Evolutionary conservation across 805 yeast genomes (phyloP), one percentile per base, ranked within the genome.

Genomic region (Cyberlindnera misumaiensis): DNA sequence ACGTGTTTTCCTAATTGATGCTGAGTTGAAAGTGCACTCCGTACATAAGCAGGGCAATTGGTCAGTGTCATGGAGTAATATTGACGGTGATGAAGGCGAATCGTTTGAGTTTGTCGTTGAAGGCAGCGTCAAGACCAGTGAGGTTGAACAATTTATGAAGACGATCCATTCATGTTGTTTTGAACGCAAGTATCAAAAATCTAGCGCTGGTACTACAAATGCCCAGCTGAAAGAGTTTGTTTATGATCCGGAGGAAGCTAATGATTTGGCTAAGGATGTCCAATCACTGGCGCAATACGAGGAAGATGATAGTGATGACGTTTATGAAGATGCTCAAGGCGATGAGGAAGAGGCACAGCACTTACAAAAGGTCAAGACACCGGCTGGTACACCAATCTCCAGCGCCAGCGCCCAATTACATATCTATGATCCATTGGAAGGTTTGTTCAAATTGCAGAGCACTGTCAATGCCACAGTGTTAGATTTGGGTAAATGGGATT

Each of bases 61-160:
- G 29, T 76, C 80, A 2, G 71, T 90, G 20, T 67, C 81, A 0
- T 90, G 97, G 97, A 68, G 64, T 11, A 96, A 93, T 57, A 55
- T 77, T 28, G 78, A 77, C 32, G 96, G 96, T n/a, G 96, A 89
- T 51, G 68, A 70, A 5, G 96, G 87, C 17, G 97, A 89, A 53
- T 63, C 68, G 45, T 87, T 82, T 59, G 95, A 88, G 59, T 89
- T 85, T 60, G 70, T 83, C 16, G 75, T 86, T 35, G 85, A 78
- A 44, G 72, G 70, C 34, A 70, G 72, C 11, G 73, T 79, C n/a
- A 65, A 75, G 8, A 47, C 52, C 11, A 42, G 64, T 12, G 74
- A 68, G 18, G 74, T 82, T 29, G 76, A 80, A 25, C 67, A 68
- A 31, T 90, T 90, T 56, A 72, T 81, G 63, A 55, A 64, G 18